These are phyloP conservation scores for Arctium lappa DNA, from an alignment of 129 eudicot genomes.

Conservation along the genomic window DNA sequence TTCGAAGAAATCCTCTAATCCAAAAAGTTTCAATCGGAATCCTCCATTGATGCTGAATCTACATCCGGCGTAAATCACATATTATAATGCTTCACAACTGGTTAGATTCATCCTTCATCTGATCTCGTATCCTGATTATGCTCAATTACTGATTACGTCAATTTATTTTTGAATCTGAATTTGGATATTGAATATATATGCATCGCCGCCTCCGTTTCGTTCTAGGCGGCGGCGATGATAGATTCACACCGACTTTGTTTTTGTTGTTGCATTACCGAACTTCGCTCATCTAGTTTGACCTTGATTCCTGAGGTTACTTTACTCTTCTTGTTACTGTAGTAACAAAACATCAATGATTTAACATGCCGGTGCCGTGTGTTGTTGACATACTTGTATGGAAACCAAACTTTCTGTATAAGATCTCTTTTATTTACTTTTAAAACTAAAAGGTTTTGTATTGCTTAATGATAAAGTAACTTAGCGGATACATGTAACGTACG, in stretches of 20 bases:
- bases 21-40: neutral
- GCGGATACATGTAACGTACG: neutral
- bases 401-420: constrained; percentile 16
- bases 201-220: neutral
- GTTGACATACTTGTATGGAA: constrained; percentile 9
- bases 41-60: constrained; percentile 7
- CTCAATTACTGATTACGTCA: constrained; percentile 18
- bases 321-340: neutral
- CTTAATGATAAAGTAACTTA: constrained; percentile 13
- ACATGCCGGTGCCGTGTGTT: neutral
- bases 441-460: neutral
- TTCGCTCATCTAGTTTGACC: constrained; percentile 18
- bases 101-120: constrained; percentile 14
- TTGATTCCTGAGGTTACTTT: neutral
- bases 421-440: neutral
- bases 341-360: neutral
- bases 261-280: constrained; percentile 14
- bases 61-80: constrained; percentile 6
- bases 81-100: neutral
- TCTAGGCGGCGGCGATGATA: constrained; percentile 11
- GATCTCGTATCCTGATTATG: constrained; percentile 4
- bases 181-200: neutral
- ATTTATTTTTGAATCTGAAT: neutral
- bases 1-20: neutral
- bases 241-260: neutral